phyloP scores from a whole-genome alignment of 2,329 filamentous ascomycete genomes.

The Trichoderma sp. region DNA sequence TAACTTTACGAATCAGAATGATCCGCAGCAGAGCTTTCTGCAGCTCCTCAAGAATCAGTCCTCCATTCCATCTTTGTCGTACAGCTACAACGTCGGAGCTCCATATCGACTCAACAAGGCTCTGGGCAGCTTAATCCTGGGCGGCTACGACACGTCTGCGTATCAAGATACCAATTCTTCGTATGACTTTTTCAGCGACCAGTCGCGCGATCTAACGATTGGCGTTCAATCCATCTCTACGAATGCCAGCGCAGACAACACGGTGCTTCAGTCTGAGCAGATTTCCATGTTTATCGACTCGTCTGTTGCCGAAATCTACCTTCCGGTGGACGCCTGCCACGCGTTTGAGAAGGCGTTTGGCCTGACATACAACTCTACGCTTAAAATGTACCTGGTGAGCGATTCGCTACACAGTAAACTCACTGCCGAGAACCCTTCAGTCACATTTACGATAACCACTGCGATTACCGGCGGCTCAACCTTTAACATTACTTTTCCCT shows the following conservation, averaged over 20 bases:
- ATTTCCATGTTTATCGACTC: conserved; percentile 21
- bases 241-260: conserved; percentile 12
- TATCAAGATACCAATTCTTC: conserved; percentile 7
- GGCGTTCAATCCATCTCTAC: conserved; percentile 18
- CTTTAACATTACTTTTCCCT: conserved; percentile 21
- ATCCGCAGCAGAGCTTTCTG: conserved; percentile 20
- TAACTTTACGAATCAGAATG: conserved; percentile 19
- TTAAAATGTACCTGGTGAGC: conserved; percentile 18
- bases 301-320: conserved; percentile 19
- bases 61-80: conserved; percentile 17
- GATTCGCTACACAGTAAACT: conserved; percentile 17
- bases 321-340: conserved; percentile 15
- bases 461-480: conserved; percentile 9
- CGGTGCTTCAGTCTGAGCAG: background rate
- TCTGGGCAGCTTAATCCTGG: conserved; percentile 15
- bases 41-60: conserved; percentile 20
- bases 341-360: conserved; percentile 18
- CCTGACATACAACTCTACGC: conserved; percentile 12
- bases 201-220: conserved; percentile 18
- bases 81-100: conserved; percentile 20
- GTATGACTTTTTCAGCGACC: conserved; percentile 19
- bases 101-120: conserved; percentile 19
- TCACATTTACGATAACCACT: conserved; percentile 16
- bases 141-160: conserved; percentile 18
- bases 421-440: background rate